phyloP scores from a whole-genome alignment of 352 stramenopile genomes.

The Phytophthora macrochlamydospora region DNA sequence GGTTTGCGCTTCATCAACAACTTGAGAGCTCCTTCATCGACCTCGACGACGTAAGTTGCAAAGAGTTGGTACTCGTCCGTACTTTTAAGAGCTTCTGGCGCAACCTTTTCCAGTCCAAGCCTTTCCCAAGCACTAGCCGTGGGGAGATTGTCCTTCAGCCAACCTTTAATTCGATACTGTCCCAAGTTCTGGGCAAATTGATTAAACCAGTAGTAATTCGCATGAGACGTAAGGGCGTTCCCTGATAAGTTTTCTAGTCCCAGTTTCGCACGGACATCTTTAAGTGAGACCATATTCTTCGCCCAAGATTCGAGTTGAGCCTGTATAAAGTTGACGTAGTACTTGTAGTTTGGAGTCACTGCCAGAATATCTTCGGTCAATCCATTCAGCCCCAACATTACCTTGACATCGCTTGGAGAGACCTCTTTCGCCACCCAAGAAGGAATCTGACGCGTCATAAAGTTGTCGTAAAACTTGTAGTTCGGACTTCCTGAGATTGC shows the following conservation, averaged over 20 bases:
- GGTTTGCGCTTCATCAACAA: background rate
- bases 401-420: no score
- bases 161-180: background rate
- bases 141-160: background rate
- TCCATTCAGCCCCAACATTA: no score
- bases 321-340: no score
- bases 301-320: no score
- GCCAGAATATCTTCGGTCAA: no score
- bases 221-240: background rate
- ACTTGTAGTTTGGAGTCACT: no score
- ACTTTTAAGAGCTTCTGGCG: background rate
- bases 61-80: no score
- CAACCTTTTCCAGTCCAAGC: background rate
- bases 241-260: background rate
- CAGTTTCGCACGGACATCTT: background rate
- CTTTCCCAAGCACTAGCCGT: constrained; percentile 3
- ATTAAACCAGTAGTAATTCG: background rate
- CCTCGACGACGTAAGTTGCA: no score
- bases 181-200: constrained; percentile 8
- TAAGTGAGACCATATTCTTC: background rate
- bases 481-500: no score
- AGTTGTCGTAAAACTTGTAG: no score
- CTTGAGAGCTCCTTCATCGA: background rate
- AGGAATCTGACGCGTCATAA: no score
- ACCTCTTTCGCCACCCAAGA: no score